A percentile compares a stretch with the other conserved stretches of the same genome.
These are phyloP conservation scores for Capsella bursapastoris DNA, from an alignment of 345 rosid genomes.

Conservation along the genomic window DNA sequence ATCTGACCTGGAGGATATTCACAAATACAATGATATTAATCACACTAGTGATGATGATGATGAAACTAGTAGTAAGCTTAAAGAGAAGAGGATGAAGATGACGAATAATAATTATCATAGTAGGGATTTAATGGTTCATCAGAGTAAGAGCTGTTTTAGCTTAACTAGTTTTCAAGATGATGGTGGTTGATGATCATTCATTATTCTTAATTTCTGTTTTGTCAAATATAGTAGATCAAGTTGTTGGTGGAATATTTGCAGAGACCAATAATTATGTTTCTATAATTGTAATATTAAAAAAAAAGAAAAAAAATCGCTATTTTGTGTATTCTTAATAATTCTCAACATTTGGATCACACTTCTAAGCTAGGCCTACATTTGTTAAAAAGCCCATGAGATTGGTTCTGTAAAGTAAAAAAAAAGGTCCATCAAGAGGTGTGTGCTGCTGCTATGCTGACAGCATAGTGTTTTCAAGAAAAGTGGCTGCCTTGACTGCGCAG, in stretches of 20 bases:
- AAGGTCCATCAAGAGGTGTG: not conserved
- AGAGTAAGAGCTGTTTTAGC: slow-evolving; percentile 36
- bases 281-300: not conserved
- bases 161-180: slow-evolving; percentile 33
- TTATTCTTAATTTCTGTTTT: not conserved
- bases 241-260: slow-evolving; percentile 17
- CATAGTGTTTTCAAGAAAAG: not conserved
- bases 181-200: slow-evolving; percentile 28
- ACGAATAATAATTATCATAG: slow-evolving; percentile 10
- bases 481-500: slow-evolving; percentile 20
- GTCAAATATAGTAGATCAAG: not conserved
- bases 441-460: not conserved
- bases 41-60: slow-evolving; percentile 24
- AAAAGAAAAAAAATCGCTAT: not conserved
- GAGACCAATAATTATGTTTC: not conserved
- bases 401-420: not conserved
- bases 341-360: slow-evolving; percentile 5
- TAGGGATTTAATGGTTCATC: slow-evolving; percentile 33
- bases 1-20: slow-evolving; percentile 42
- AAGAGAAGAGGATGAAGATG: slow-evolving; percentile 40
- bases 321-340: not conserved
- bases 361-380: not conserved
- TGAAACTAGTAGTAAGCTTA: slow-evolving; percentile 6
- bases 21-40: slow-evolving; percentile 7
- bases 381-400: not conserved